A percentile compares a stretch with the other conserved stretches of the same genome.
phyloP scores from a whole-genome alignment of 257 asterid species.

The Echium plantagineum region DNA sequence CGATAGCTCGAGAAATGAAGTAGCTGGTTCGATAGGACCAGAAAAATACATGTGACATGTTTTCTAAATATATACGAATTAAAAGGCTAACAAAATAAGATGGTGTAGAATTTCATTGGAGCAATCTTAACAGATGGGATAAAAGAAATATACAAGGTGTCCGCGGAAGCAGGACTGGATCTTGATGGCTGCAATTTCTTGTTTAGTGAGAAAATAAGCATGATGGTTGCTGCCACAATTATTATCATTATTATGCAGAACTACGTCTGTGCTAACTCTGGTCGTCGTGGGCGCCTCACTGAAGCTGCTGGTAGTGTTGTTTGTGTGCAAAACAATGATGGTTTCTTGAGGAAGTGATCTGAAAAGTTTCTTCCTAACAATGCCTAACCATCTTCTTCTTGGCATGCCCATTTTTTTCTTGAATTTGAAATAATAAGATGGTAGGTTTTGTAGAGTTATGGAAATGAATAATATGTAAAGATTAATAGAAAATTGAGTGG shows the following conservation, averaged over 20 bases:
- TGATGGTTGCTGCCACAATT: not conserved
- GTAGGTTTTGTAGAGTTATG: no score
- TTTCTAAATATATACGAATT: not conserved
- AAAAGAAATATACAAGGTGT: constrained; percentile 41
- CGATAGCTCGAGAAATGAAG: no score
- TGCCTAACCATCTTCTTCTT: constrained; percentile 26
- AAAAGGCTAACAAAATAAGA: not conserved
- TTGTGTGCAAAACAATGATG: constrained; percentile 28
- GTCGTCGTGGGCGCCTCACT: constrained; percentile 17
- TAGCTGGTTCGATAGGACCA: no score
- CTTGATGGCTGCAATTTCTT: constrained; percentile 55
- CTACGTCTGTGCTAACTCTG: constrained; percentile 6
- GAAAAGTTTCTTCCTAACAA: constrained; percentile 30
- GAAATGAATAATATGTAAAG: no score
- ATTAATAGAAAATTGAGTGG: not conserved
- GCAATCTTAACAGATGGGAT: no score
- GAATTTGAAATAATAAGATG: not conserved
- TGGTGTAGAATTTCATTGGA: no score
- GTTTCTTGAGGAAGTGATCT: constrained; percentile 22
- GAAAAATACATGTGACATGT: no score
- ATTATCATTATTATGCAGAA: not conserved
- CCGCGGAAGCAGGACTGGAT: constrained; percentile 64
- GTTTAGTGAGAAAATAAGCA: constrained; percentile 23
- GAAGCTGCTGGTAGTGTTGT: constrained; percentile 18
- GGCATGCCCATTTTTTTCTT: constrained; percentile 11